A percentile compares a stretch with the other conserved stretches of the same genome.
Conservation (phyloP, 805 yeast species). For the Cyberlindnera saturnus region DNA sequence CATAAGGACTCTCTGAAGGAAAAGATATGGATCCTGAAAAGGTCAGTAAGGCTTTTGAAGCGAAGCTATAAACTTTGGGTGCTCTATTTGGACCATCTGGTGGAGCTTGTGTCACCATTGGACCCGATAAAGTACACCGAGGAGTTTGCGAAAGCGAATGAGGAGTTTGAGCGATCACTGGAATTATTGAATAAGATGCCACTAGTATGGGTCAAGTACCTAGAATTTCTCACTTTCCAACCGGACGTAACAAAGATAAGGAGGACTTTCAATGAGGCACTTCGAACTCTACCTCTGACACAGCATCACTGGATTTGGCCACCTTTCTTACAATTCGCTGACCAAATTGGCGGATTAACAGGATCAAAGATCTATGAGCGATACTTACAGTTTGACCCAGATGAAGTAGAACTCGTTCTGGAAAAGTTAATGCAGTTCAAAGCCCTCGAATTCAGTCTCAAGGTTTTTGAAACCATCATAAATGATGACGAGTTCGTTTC, state of each 20-base stretch:
- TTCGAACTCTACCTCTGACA: constrained; percentile 41
- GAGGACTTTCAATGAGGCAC: constrained; percentile 41
- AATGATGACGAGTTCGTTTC: constrained; percentile 30
- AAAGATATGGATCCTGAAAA: constrained; percentile 39
- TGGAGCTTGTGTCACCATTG: constrained; percentile 23
- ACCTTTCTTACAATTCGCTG: constrained; percentile 44
- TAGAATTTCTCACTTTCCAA: constrained; percentile 34
- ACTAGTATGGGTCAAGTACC: constrained; percentile 45
- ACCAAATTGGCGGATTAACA: constrained; percentile 33
- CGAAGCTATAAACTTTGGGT: constrained; percentile 53
- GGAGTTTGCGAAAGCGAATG: constrained; percentile 32
- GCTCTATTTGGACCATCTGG: constrained; percentile 38
- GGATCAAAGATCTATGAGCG: constrained; percentile 25
- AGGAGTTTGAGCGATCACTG: constrained; percentile 43
- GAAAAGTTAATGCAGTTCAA: constrained; percentile 29
- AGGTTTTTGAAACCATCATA: constrained; percentile 29
- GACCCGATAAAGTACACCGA: constrained; percentile 24
- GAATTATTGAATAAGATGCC: constrained; percentile 38
- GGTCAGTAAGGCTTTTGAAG: constrained; percentile 43
- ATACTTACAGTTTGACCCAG: constrained; percentile 26
- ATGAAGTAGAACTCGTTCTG: constrained; percentile 28
- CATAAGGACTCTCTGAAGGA: constrained; percentile 25
- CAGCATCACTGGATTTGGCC: constrained; percentile 55
- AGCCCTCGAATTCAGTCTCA: constrained; percentile 24
- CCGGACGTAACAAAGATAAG: constrained; percentile 34